Evolutionary conservation across 352 stramenopile genomes (phyloP).

Genomic region (Aphanomyces invadans): DNA sequence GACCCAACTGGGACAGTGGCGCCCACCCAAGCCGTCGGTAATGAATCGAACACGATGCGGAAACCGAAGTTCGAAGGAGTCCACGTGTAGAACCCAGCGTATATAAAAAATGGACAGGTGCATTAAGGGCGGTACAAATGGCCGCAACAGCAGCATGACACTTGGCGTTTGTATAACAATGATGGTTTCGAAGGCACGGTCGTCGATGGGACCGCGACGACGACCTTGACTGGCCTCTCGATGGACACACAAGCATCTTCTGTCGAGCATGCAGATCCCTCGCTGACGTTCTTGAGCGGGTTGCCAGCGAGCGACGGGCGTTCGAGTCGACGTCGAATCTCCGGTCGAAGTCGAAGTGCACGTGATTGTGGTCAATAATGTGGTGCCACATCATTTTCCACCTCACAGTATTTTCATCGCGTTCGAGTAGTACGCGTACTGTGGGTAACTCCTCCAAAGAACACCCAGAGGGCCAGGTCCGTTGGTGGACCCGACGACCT

Average conservation of each 20-base stretch:
- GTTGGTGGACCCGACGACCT: no score
- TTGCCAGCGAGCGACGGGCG: not conserved
- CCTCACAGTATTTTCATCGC: not conserved
- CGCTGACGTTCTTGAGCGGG: no score
- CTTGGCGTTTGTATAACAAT: no score
- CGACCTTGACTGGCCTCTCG: no score
- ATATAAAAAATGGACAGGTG: constrained; percentile 1
- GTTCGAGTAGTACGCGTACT: not conserved
- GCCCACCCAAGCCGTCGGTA: not conserved
- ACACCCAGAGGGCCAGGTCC: not conserved
- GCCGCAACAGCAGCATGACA: no score
- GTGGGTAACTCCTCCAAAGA: not conserved
- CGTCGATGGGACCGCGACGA: no score
- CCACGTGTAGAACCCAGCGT: not conserved
- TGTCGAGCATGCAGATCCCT: no score
- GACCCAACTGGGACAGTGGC: no score
- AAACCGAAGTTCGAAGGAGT: constrained; percentile 7
- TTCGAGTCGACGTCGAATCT: not conserved
- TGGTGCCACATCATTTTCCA: not conserved
- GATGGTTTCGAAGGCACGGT: no score
- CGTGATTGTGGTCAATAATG: not conserved
- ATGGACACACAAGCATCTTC: no score
- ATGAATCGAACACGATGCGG: not conserved
- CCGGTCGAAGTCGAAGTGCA: not conserved
- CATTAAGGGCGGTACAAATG: not conserved